These are phyloP conservation scores for Coemansia sp. DNA, from an alignment of 192 early-diverging fungal species.

Conservation along the genomic window DNA sequence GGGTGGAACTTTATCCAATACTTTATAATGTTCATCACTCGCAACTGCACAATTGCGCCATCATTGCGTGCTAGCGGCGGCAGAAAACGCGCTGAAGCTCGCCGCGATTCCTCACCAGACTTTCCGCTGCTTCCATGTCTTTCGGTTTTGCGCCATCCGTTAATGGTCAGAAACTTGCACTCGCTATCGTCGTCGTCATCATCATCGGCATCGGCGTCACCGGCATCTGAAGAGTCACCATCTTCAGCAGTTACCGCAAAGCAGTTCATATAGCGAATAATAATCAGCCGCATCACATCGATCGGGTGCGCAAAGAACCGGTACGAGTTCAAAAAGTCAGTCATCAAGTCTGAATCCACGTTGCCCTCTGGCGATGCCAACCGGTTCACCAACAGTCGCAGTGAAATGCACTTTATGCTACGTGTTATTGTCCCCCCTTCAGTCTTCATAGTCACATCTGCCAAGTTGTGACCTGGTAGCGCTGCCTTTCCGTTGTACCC, in stretches of 20 bases:
- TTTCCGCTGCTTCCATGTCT: not conserved
- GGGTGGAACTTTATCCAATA: conserved; percentile 85
- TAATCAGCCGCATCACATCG: conserved; percentile 65
- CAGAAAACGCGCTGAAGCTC: conserved; percentile 6
- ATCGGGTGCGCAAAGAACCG: conserved; percentile 64
- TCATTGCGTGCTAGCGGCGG: conserved; percentile 41
- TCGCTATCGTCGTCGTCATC: conserved; percentile 10
- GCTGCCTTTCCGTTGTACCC: conserved; percentile 8
- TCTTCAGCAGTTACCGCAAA: conserved; percentile 16
- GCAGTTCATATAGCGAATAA: conserved; percentile 62
- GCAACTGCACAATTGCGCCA: conserved; percentile 62
- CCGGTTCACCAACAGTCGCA: conserved; percentile 53
- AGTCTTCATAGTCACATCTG: conserved; percentile 49
- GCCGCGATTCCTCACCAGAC: conserved; percentile 5
- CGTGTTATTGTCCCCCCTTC: conserved; percentile 47
- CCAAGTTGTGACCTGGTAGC: conserved; percentile 25
- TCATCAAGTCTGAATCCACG: conserved; percentile 60
- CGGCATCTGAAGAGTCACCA: conserved; percentile 13
- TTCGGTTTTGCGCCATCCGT: conserved; percentile 31
- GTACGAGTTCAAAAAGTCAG: conserved; percentile 64
- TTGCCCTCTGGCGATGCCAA: conserved; percentile 55
- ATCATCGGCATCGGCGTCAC: conserved; percentile 1
- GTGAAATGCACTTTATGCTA: conserved; percentile 45
- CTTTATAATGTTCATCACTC: conserved; percentile 84
- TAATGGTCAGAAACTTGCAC: conserved; percentile 35